These are phyloP conservation scores for Cryptomeria japonica DNA, from an alignment of 75 land plant genomes.

Conservation along the genomic window DNA sequence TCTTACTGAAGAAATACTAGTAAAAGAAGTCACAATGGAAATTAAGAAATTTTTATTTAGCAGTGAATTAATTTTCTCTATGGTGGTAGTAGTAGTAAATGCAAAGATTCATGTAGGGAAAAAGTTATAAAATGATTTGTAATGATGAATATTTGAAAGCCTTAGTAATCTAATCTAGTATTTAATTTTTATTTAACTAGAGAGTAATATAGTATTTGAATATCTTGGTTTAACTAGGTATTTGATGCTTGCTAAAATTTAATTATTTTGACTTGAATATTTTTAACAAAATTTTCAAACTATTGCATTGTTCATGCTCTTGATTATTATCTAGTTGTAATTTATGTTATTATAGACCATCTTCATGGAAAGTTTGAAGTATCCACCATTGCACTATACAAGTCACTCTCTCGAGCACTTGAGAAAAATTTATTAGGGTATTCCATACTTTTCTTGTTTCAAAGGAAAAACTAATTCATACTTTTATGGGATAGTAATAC, in stretches of 20 bases:
- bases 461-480: too few species aligned
- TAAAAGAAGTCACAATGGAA: slow-evolving; percentile 13
- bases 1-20: slow-evolving; percentile 26
- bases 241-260: neutral
- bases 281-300: neutral
- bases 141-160: slow-evolving; percentile 29
- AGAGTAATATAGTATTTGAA: slow-evolving; percentile 16
- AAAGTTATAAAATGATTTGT: slow-evolving; percentile 33
- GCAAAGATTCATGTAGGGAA: slow-evolving; percentile 33
- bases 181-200: neutral
- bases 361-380: too few species aligned
- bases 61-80: neutral
- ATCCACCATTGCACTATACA: too few species aligned
- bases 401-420: slow-evolving; percentile 6
- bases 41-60: slow-evolving; percentile 24
- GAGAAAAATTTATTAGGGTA: too few species aligned
- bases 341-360: too few species aligned
- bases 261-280: too few species aligned
- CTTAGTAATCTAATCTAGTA: slow-evolving; percentile 32
- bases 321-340: too few species aligned
- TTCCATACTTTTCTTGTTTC: too few species aligned
- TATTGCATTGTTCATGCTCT: too few species aligned
- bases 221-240: too few species aligned
- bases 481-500: too few species aligned
- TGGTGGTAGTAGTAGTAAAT: neutral